phyloP scores from a whole-genome alignment of 176 grass and related monocot genomes.

The Canna indica region DNA sequence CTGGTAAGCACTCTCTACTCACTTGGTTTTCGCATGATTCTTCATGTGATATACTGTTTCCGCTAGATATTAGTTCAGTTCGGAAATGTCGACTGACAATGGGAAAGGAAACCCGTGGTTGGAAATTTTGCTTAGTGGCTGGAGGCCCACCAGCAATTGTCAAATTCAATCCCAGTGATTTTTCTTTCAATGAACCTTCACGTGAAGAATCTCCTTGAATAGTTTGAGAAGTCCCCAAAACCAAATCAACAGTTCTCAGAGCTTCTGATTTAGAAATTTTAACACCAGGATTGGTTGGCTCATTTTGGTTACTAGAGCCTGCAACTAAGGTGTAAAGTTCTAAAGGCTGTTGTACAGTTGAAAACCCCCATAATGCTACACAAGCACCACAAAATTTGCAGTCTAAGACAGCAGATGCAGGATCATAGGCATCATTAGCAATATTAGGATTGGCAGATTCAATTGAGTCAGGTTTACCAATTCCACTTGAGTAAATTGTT shows the following conservation, averaged over 20 bases:
- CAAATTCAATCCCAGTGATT: conserved; percentile 41
- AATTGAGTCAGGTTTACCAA: conserved; percentile 27
- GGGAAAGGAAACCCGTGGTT: conserved; percentile 77
- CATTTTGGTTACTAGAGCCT: conserved; percentile 48
- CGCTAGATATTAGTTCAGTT: conserved; percentile 37
- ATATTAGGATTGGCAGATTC: conserved; percentile 17
- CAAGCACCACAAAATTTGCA: conserved; percentile 91
- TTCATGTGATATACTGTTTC: conserved; percentile 20
- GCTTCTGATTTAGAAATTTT: conserved; percentile 27
- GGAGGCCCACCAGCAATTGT: conserved; percentile 89
- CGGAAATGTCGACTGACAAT: conserved; percentile 78
- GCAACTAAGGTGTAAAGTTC: conserved; percentile 60
- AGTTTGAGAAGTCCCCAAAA: neutral
- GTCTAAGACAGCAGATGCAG: conserved; percentile 75
- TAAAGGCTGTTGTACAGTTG: conserved; percentile 53
- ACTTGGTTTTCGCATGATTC: conserved; percentile 22
- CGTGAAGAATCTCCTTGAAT: neutral
- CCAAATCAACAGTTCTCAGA: conserved; percentile 32
- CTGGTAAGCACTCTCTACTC: neutral
- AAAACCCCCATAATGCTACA: conserved; percentile 81
- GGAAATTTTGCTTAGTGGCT: conserved; percentile 68
- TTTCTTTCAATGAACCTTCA: conserved; percentile 6
- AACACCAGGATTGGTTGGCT: conserved; percentile 27
- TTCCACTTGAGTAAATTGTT: conserved; percentile 36
- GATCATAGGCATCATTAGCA: conserved; percentile 46